Conservation (phyloP, 2,329 filamentous ascomycete species). For the Aspergillus tamarii region DNA sequence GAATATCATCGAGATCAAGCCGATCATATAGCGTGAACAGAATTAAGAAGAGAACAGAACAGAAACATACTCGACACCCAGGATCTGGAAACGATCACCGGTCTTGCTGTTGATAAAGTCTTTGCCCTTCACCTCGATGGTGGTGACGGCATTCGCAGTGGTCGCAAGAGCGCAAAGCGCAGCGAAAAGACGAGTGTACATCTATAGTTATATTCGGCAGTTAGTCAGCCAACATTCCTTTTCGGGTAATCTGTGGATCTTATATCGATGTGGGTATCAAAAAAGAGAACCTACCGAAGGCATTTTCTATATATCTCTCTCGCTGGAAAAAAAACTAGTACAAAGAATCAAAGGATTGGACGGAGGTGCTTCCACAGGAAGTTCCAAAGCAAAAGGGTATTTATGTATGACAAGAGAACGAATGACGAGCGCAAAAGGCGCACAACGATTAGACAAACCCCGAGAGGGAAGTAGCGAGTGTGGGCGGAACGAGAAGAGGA, state of each 20-base stretch:
- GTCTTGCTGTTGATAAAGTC: constrained; percentile 65
- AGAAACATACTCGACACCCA: constrained; percentile 60
- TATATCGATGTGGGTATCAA: not conserved
- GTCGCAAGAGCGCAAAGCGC: constrained; percentile 47
- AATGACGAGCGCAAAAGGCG: constrained; percentile 21
- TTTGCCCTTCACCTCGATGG: constrained; percentile 60
- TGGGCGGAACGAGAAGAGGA: constrained; percentile 16
- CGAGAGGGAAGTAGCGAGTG: constrained; percentile 20
- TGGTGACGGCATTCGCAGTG: constrained; percentile 56
- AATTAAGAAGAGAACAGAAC: not conserved
- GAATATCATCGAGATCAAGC: constrained; percentile 11
- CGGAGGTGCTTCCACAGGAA: constrained; percentile 23
- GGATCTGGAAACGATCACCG: constrained; percentile 62
- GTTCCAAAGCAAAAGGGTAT: constrained; percentile 6
- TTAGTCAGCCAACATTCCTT: not conserved
- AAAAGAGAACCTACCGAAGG: constrained; percentile 22
- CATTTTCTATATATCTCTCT: constrained; percentile 20
- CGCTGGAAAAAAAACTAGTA: not conserved
- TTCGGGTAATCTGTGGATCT: not conserved
- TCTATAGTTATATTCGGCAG: constrained; percentile 18
- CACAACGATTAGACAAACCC: not conserved
- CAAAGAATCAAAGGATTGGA: constrained; percentile 17
- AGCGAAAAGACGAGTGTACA: constrained; percentile 40
- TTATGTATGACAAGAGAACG: constrained; percentile 16
- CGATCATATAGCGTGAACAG: not conserved